Conservation (phyloP, 805 yeast species). For the Monosporozyma yasuniensis region DNA sequence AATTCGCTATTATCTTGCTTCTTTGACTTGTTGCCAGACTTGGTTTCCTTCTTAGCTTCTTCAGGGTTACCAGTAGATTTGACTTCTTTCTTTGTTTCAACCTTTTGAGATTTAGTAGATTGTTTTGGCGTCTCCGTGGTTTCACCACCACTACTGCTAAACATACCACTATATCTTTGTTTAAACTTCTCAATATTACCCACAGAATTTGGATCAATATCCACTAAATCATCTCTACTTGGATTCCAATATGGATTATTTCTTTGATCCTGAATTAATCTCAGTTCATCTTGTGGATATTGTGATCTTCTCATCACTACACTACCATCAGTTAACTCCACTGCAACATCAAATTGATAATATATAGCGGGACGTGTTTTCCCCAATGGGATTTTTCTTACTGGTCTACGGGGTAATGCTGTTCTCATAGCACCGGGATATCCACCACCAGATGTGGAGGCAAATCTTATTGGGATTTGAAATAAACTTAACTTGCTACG, state of each 20-base stretch:
- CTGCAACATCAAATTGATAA: constrained; percentile 77
- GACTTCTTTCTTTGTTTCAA: background rate
- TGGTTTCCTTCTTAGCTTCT: background rate
- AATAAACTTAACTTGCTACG: background rate
- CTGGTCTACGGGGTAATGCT: constrained; percentile 42
- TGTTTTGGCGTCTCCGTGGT: background rate
- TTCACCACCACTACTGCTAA: constrained; percentile 14
- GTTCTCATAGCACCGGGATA: constrained; percentile 17
- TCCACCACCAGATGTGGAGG: constrained; percentile 18
- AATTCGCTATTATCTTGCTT: constrained; percentile 14
- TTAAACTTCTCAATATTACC: constrained; percentile 73
- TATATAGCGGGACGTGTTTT: constrained; percentile 91
- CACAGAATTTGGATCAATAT: constrained; percentile 72
- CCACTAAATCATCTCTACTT: constrained; percentile 63
- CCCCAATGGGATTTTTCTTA: constrained; percentile 63
- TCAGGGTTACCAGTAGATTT: background rate
- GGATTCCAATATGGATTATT: constrained; percentile 86
- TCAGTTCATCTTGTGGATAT: constrained; percentile 77
- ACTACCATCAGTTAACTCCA: constrained; percentile 93
- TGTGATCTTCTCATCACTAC: constrained; percentile 76
- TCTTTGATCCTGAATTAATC: constrained; percentile 84
- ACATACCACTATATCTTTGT: constrained; percentile 47
- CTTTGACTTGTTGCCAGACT: constrained; percentile 1
- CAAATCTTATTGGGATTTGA: constrained; percentile 6
- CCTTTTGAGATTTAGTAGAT: constrained; percentile 3